phyloP scores from a whole-genome alignment of 305 asterid genomes.

The Nicotiana rustica region DNA sequence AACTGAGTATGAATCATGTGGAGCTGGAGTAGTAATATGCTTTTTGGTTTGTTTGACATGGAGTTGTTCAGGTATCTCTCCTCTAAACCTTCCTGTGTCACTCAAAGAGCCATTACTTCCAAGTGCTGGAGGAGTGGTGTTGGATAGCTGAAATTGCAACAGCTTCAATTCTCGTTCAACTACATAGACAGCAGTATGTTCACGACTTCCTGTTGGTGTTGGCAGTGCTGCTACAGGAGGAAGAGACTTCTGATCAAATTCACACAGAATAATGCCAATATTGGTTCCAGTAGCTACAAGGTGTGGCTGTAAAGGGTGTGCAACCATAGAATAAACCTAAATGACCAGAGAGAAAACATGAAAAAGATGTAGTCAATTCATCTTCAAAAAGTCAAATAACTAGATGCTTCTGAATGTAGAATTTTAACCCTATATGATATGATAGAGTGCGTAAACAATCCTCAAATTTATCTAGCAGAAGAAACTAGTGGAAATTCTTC shows the following conservation, averaged over 20 bases:
- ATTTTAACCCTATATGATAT: neutral
- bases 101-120: slow-evolving; percentile 92
- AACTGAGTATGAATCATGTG: slow-evolving; percentile 88
- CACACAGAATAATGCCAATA: slow-evolving; percentile 89
- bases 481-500: slow-evolving; percentile 10
- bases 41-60: slow-evolving; percentile 85
- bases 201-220: slow-evolving; percentile 75
- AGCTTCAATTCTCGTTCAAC: slow-evolving; percentile 87
- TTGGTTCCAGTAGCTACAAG: slow-evolving; percentile 97
- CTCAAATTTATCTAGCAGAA: neutral
- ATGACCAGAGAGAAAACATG: slow-evolving; percentile 36
- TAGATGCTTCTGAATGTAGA: neutral
- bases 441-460: neutral
- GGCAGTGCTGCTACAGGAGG: slow-evolving; percentile 92
- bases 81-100: slow-evolving; percentile 86
- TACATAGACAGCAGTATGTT: slow-evolving; percentile 88
- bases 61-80: slow-evolving; percentile 85
- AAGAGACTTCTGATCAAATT: slow-evolving; percentile 88
- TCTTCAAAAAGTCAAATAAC: slow-evolving; percentile 2
- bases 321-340: slow-evolving; percentile 92
- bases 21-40: slow-evolving; percentile 89
- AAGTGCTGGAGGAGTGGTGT: slow-evolving; percentile 82
- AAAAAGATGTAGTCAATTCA: slow-evolving; percentile 11
- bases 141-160: slow-evolving; percentile 85
- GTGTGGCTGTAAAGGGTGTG: slow-evolving; percentile 93